Evolutionary conservation across 2,329 filamentous ascomycete genomes (phyloP), one percentile per base, ranked within the genome.

Genomic region (Trichoderma breve): DNA sequence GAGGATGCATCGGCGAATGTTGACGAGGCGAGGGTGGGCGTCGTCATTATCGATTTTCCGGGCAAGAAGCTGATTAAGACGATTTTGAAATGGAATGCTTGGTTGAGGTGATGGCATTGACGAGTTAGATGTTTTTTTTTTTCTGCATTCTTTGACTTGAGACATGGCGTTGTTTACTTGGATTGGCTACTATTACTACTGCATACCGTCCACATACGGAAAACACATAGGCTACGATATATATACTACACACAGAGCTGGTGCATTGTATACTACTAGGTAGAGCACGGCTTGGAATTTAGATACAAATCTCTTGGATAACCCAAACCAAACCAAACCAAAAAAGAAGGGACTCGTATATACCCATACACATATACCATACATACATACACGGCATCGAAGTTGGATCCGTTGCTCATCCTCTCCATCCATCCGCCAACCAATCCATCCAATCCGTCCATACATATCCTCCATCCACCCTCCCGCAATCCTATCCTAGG

Each of bases 1-100:
- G 76, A 78, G 36, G 77, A 81, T 51, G 78, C 76, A 36, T 76
- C 76, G 26, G 71, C 75, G 6, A 75, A 74, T 9, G 70, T 74
- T 5, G 77, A 76, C 4, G 77, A 76, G 4, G 78, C 78, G 9
- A 78, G 82, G 28, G 81, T 83, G 1, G 85, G 85, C 12, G 78
- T 87, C 9, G 79, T 87, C 43, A 86, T 87, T 74, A 79, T 84
- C 2, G 85, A 87, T 72, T 87, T 87, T 62, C 84, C 84, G 0
- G 85, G 85, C 3, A 78, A 77, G 73, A 79, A 77, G 61, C 78
- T 84, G 34, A 80, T 87, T 47, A 79, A 84, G 32, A 80, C 78
- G 26, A 80, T 87, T 11, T 72, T 87, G 67, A 76, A 74, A 43
- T 82, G 83, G 77, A 86, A 86, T 73, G 74, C 74, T 26, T 76